Evolutionary conservation across 495 filamentous ascomycete species (phyloP).

Genomic region (Trypethelium eluteriae): DNA sequence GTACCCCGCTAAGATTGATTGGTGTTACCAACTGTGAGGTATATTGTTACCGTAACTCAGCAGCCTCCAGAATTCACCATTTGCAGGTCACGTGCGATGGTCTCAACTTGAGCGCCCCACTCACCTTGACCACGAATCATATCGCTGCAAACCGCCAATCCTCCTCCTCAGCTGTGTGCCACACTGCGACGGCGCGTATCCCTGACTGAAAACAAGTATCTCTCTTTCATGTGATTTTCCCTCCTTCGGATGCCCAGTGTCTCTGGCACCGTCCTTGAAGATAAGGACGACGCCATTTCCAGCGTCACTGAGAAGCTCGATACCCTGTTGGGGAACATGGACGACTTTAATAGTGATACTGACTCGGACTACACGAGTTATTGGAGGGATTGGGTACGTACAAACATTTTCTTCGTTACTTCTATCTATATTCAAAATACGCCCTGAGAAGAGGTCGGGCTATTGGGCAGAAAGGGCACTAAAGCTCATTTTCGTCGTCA

Average conservation of each 20-base stretch:
- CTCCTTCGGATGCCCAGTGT: constrained; percentile 9
- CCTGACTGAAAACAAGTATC: background rate
- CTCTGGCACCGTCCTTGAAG: constrained; percentile 5
- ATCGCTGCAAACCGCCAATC: background rate
- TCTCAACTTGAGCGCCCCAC: too few relatives aligned
- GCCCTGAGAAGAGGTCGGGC: background rate
- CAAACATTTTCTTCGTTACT: constrained; percentile 14
- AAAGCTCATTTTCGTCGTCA: too few relatives aligned
- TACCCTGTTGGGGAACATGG: constrained; percentile 47
- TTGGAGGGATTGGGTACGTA: constrained; percentile 96
- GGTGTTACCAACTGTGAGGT: too few relatives aligned
- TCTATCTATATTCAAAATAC: background rate
- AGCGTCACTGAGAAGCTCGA: constrained; percentile 10
- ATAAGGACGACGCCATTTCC: constrained; percentile 7
- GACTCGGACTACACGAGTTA: constrained; percentile 99
- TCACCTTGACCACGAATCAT: background rate
- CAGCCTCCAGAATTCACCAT: too few relatives aligned
- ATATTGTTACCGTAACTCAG: too few relatives aligned
- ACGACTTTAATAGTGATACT: constrained; percentile 94
- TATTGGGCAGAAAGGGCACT: background rate
- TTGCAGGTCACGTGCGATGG: too few relatives aligned
- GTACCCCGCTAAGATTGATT: too few relatives aligned
- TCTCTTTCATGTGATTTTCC: background rate
- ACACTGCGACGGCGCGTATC: background rate
- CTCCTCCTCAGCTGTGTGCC: background rate